Base-by-base conservation (phyloP, 768 basidiomycete genomes). In the Leccinum subgranulosum region DNA sequence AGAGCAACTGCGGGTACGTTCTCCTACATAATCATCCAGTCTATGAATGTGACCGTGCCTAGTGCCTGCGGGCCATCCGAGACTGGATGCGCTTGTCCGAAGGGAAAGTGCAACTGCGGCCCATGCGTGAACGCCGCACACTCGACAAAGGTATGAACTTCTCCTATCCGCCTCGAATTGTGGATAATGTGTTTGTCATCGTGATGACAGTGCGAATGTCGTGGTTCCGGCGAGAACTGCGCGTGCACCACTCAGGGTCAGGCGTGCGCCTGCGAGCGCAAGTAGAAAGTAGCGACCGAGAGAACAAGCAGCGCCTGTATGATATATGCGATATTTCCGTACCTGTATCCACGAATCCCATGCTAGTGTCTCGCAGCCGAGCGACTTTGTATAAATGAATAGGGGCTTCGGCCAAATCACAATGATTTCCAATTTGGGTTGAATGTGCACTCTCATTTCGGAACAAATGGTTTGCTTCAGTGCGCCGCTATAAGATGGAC, bases 11-110 rank as follows among this genome's bases (percentile, higher is more conserved):
- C 67, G 47, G 55, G 72, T 72, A 45, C 21, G 72, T 60, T 6
- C 27, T 29, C 21, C 6, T 34, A n/a, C 10, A n/a, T 6, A 39
- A 39, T 6, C 8, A 10, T 4, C 11, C 10, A 23, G 15, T 10
- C 2, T 28, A 5, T 12, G 17, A 19, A 0, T 25, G 53, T 58
- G 50, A 31, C 47, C 45, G 15, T 57, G 3, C 15, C 4, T 36
- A 75, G 74, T 27, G 60, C 68, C 29, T 75, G 73, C 51, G 69
- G 70, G 8, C 63, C 73, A 33, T 29, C 55, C 15, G 73, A 72
- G 43, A 66, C 72, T 8, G 69, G 66, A 34, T 75, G 74, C 47
- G 14, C 54, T 3, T 75, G 74, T 52, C 43, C 69, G 2, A 71
- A 67, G 56, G 65, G 64, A 53, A 61, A 62, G 43, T 75, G 74